Conservation (phyloP, 495 filamentous ascomycete species). For the Cercophora scortea region DNA sequence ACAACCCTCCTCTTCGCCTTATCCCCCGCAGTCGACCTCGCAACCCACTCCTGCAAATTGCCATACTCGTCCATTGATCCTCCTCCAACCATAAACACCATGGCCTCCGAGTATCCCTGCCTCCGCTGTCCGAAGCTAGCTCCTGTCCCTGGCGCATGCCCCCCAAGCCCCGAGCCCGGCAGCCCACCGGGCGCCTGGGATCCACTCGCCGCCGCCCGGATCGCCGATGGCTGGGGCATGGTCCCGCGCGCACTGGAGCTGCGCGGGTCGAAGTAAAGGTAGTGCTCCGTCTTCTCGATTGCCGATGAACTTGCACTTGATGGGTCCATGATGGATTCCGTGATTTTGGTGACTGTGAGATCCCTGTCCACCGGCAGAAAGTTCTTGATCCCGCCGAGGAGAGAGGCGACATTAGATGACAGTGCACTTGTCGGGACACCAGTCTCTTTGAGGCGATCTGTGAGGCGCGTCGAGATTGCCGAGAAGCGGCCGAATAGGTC, state of each 20-base stretch:
- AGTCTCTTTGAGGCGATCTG: slow-evolving; percentile 87
- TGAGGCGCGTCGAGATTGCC: slow-evolving; percentile 80
- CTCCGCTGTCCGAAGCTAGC: slow-evolving; percentile 90
- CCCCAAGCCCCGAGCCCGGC: slow-evolving; percentile 35
- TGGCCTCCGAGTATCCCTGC: slow-evolving; percentile 90
- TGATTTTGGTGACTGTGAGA: slow-evolving; percentile 93
- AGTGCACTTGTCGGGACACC: slow-evolving; percentile 55
- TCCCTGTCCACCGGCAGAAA: slow-evolving; percentile 94
- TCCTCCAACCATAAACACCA: slow-evolving; percentile 95
- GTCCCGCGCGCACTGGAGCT: slow-evolving; percentile 87
- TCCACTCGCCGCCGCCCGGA: slow-evolving; percentile 28
- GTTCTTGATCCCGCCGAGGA: slow-evolving; percentile 98
- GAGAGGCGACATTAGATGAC: slow-evolving; percentile 75
- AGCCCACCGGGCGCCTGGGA: slow-evolving; percentile 32
- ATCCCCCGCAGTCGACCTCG: slow-evolving; percentile 53
- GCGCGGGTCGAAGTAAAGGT: slow-evolving; percentile 97
- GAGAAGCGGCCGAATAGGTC: slow-evolving; percentile 85
- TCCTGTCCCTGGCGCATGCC: slow-evolving; percentile 52
- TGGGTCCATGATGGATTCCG: slow-evolving; percentile 97
- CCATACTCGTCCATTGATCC: slow-evolving; percentile 99
- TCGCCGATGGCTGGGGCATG: slow-evolving; percentile 68
- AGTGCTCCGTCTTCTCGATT: slow-evolving; percentile 93
- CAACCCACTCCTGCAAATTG: slow-evolving; percentile 94
- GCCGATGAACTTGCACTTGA: slow-evolving; percentile 79
- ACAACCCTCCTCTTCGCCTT: slow-evolving; percentile 66